Base-by-base conservation (phyloP, 148 eudicot genomes). In the Limonium bicolor region DNA sequence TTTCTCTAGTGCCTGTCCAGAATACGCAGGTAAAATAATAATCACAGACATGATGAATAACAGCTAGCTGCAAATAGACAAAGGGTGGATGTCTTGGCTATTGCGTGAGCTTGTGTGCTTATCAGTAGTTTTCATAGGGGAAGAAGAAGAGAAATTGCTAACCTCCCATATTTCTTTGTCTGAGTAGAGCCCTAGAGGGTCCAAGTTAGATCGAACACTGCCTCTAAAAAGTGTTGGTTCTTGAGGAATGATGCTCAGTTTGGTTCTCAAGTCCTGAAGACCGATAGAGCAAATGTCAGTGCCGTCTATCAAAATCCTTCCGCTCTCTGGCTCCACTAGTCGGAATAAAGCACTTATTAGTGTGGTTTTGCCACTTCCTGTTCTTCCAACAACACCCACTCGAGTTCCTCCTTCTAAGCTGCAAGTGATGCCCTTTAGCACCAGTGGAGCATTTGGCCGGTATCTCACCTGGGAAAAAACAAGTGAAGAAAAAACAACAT, bases 321-420 rank as follows among this genome's bases (percentile, higher is more conserved):
- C 84, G 29, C 70, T 55, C 10, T 54, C 33, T 17, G 80, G 90
- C 30, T 76, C 84, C 30, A 80, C 80, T 39, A 80, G 34, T 5
- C 78, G 71, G 38, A 79, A 79, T 41, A 71, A 55, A 30, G 82
- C 78, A 40, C 82, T 61, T 30, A 76, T 67, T 16, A 80, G 58
- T 20, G 80, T 80, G n/a, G 90, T 76, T 53, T 76, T 80, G 6
- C 90, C 90, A 50, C 83, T 76, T 13, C 83, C 75, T 1, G 80
- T 80, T 48, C 90, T 66, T 27, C 90, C 90, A 9, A 80, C 83
- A 11, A 80, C 70, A 31, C 83, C 90, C 6, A 76, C 61, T 57
- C 56, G 50, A 11, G 54, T 59, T 32, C 77, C 83, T 55, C 60
- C 77, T 34, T 49, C 35, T 34, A 80, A 64, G 43, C 62, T 72